Conservation (phyloP, 768 basidiomycete species). For the Tulasnella sp. region DNA sequence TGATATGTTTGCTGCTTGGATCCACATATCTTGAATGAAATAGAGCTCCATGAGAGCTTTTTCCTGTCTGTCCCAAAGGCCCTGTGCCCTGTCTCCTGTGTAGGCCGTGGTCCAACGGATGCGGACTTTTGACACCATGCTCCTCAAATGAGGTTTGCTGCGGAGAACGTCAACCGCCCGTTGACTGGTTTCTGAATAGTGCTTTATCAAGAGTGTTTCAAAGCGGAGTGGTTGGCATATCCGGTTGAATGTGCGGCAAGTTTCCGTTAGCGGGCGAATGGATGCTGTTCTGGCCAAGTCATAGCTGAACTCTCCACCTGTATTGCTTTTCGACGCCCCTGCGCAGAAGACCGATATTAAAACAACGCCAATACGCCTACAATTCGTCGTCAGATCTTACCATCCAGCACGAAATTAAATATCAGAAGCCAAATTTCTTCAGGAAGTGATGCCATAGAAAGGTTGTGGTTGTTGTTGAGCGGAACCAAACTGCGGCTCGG, state of each 20-base stretch:
- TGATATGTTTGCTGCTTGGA: not conserved
- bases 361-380: not conserved
- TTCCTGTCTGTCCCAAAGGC: too few relatives aligned
- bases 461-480: not conserved
- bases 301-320: not conserved
- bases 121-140: not conserved
- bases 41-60: not conserved
- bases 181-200: not conserved
- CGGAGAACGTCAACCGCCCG: not conserved
- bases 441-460: not conserved
- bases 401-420: not conserved
- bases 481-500: not conserved
- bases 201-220: not conserved
- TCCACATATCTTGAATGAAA: not conserved
- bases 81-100: not conserved
- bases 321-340: not conserved
- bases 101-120: not conserved
- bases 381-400: not conserved
- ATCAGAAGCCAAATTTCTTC: not conserved
- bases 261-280: not conserved
- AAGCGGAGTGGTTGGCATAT: not conserved
- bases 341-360: not conserved
- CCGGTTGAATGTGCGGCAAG: not conserved
- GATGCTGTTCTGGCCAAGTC: not conserved
- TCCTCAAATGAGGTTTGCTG: not conserved